Conservation (phyloP, 352 stramenopile species). For the Stramenopiles sp. region DNA sequence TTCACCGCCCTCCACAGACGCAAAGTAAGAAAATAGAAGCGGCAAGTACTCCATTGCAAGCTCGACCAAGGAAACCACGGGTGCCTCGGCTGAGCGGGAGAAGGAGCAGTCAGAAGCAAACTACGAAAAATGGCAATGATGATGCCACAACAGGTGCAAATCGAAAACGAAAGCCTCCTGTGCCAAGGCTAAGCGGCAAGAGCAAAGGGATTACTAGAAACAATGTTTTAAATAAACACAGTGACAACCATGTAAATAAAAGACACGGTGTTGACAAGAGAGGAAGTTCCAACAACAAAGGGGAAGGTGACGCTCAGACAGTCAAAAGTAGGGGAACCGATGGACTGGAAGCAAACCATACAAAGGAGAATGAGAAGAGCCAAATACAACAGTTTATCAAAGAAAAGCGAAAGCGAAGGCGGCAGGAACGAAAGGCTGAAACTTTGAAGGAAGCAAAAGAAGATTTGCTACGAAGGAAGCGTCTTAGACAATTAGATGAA, state of each 20-base stretch:
- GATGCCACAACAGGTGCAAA: too few relatives aligned
- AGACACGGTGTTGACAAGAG: too few relatives aligned
- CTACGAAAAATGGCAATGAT: neutral
- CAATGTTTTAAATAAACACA: neutral
- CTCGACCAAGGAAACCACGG: neutral
- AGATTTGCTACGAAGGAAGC: neutral
- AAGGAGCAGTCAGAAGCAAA: neutral
- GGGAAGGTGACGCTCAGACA: too few relatives aligned
- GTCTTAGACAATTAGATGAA: neutral
- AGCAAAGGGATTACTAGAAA: neutral
- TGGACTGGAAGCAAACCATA: neutral
- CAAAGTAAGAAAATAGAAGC: neutral
- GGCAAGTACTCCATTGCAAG: neutral
- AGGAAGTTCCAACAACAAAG: too few relatives aligned
- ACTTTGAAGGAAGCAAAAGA: neutral
- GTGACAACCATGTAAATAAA: too few relatives aligned
- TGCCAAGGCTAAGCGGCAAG: neutral
- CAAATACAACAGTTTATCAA: neutral
- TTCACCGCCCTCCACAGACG: neutral
- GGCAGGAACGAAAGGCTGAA: neutral
- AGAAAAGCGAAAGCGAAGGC: neutral
- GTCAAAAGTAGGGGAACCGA: neutral
- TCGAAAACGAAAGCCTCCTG: neutral
- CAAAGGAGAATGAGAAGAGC: neutral
- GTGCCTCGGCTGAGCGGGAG: neutral